Conservation (phyloP, 2,329 filamentous ascomycete genomes). For the Corinectria fuckeliana region DNA sequence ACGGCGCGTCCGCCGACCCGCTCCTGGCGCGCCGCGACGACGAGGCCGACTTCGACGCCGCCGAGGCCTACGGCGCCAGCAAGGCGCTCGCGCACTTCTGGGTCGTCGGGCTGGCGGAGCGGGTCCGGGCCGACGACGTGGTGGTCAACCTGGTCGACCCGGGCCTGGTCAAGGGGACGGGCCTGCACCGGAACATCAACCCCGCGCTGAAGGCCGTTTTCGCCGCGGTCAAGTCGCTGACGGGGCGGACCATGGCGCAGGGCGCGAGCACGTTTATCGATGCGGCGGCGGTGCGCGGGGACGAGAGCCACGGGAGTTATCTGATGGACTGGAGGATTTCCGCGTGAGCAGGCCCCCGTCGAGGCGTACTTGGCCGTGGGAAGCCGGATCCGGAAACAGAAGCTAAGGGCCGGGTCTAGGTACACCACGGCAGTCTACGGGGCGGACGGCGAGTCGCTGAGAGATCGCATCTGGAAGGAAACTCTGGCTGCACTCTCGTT, state of each 20-base stretch:
- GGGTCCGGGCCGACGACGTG: conserved; percentile 48
- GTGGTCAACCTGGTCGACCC: conserved; percentile 56
- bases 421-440: conserved; percentile 43
- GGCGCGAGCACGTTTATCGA: conserved; percentile 31
- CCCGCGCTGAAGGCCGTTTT: conserved; percentile 22
- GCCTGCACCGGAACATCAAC: conserved; percentile 44
- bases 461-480: conserved; percentile 48
- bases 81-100: conserved; percentile 47
- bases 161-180: conserved; percentile 51
- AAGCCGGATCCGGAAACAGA: not conserved
- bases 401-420: conserved; percentile 35
- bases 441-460: conserved; percentile 42
- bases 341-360: conserved; percentile 25
- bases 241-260: conserved; percentile 20
- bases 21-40: conserved; percentile 43
- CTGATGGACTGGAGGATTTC: conserved; percentile 35
- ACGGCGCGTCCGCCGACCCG: conserved; percentile 26
- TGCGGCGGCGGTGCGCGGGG: conserved; percentile 28
- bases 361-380: not conserved
- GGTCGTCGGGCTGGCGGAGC: conserved; percentile 44
- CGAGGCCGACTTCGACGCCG: conserved; percentile 25
- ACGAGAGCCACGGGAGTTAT: conserved; percentile 33
- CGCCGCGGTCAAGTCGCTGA: conserved; percentile 11
- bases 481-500: conserved; percentile 46
- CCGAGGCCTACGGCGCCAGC: conserved; percentile 33